Evolutionary conservation across 192 early-diverging fungal genomes (phyloP), one percentile per base, ranked within the genome.

Genomic region (Linnemannia schmuckeri): DNA sequence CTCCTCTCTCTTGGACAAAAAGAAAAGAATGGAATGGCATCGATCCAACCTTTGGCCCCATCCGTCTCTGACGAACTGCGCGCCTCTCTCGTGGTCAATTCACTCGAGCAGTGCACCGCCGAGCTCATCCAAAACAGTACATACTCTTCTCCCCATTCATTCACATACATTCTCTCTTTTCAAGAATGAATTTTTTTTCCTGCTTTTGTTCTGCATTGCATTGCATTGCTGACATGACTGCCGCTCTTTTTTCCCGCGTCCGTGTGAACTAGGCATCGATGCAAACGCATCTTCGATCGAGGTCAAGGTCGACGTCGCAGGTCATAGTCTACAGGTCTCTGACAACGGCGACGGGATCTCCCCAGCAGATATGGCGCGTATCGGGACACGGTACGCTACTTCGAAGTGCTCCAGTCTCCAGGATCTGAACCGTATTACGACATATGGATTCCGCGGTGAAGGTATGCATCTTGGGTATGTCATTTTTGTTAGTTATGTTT

Each of bases 381-480:
- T 95, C 42, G 93, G 92, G 3, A 47, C 83, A 46, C 87, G 92
- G 24, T 89, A 89, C 72, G 92, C 86, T 4, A 94, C 94, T 0
- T 95, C 94, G 33, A 95, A 94, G 77, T 88, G 82, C 47, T 88
- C 88, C 18, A 83, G 88, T 1, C 61, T 91, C 1, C 55, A 74
- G 27, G 91, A 92, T 76, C 79, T 93, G 0, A 38, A 83, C 35
- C 37, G 79, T 5, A 74, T 88, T 13, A 79, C 57, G 10, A 92
- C 93, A 10, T 94, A 91, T 88, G 95, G 95, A 10, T 95, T 94
- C 61, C 90, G 94, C 9, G 94, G 94, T n/a, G 94, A 95, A 92
- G 94, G 94, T 94, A 79, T 24, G 18, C 6, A 38, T 13, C 1
- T 6, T 71, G 24, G 12, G 5, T 6, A 7, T 15, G 10, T 73